Conservation (phyloP, 257 asterid species). For the Solanum acaule region DNA sequence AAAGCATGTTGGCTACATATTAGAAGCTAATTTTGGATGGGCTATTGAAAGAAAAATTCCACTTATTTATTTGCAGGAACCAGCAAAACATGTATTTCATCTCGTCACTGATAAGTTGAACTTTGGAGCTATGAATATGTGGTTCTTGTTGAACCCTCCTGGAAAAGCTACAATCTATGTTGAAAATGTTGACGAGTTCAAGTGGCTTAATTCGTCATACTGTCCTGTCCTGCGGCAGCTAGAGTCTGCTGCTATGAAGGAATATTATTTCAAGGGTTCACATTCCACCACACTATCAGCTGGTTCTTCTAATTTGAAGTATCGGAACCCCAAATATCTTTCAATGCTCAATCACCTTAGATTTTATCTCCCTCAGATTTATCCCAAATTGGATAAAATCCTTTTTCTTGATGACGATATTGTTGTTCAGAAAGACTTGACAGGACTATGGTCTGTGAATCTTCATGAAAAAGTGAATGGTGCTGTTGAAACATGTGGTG, state of each 20-base stretch:
- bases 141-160: slow-evolving; percentile 97
- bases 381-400: slow-evolving; percentile 87
- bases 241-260: slow-evolving; percentile 97
- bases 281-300: slow-evolving; percentile 84
- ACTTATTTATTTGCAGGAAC: slow-evolving; percentile 55
- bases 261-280: slow-evolving; percentile 94
- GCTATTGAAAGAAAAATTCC: background rate
- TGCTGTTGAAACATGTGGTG: slow-evolving; percentile 98
- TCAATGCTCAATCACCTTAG: slow-evolving; percentile 98
- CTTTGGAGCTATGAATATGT: slow-evolving; percentile 99
- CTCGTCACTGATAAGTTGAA: slow-evolving; percentile 96
- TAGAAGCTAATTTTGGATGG: background rate
- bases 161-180: slow-evolving; percentile 95
- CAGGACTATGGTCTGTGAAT: slow-evolving; percentile 84
- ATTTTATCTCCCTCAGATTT: slow-evolving; percentile 92
- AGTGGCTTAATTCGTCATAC: slow-evolving; percentile 96
- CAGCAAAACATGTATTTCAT: slow-evolving; percentile 90
- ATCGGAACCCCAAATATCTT: slow-evolving; percentile 93
- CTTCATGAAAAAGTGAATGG: slow-evolving; percentile 91
- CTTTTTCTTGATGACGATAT: slow-evolving; percentile 98
- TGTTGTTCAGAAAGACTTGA: slow-evolving; percentile 96
- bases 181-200: slow-evolving; percentile 91
- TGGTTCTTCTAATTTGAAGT: slow-evolving; percentile 89
- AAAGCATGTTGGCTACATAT: background rate
- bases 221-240: slow-evolving; percentile 92